Evolutionary conservation across 2,329 filamentous ascomycete species (phyloP).

Genomic region (Biscogniauxia mediterranea): DNA sequence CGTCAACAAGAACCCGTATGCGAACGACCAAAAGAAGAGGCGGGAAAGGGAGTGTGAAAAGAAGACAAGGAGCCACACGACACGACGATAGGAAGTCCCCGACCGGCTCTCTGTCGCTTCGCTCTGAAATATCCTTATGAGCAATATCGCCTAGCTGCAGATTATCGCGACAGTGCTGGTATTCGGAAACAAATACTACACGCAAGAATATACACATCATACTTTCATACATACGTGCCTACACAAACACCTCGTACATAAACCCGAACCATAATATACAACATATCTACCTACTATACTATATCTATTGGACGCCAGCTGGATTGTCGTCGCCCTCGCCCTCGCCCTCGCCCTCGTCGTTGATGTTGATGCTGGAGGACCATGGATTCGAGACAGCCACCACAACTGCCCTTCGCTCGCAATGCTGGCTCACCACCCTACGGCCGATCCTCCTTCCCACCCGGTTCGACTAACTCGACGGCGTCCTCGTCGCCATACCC

Average conservation of each 20-base stretch:
- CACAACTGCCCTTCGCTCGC: slow-evolving; percentile 29
- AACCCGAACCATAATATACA: too few relatives aligned
- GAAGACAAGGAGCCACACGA: background rate
- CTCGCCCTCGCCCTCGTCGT: too few relatives aligned
- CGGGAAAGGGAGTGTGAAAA: background rate
- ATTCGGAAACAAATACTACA: background rate
- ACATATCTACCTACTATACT: background rate
- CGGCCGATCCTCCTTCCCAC: slow-evolving; percentile 26
- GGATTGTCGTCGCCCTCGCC: background rate
- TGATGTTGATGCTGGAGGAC: background rate
- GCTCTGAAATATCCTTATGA: background rate
- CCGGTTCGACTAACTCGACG: slow-evolving; percentile 15
- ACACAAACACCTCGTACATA: too few relatives aligned
- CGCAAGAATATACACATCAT: background rate
- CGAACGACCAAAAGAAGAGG: background rate
- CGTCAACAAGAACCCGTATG: background rate
- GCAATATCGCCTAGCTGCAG: background rate
- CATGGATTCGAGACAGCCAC: slow-evolving; percentile 32
- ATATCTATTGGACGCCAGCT: background rate
- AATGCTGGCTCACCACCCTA: slow-evolving; percentile 27
- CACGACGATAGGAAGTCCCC: background rate
- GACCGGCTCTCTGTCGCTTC: background rate
- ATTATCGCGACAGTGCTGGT: background rate
- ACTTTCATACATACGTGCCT: too few relatives aligned
- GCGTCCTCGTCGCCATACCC: slow-evolving; percentile 27